Base-by-base conservation (phyloP, 257 asterid species). In the Misopates orontium region DNA sequence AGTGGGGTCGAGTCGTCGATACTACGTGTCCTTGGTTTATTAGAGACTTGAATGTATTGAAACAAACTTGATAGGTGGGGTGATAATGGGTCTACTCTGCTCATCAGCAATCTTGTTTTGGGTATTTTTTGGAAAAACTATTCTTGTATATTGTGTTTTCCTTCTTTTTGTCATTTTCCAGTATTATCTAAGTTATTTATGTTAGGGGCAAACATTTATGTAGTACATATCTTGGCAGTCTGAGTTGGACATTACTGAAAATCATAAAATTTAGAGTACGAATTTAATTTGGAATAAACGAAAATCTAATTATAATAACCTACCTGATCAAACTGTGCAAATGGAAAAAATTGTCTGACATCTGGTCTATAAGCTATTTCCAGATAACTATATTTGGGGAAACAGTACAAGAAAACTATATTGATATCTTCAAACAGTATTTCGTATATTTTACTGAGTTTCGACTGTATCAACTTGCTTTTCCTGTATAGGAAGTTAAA, bases 341-440 rank as follows among this genome's bases (percentile, higher is more conserved):
- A 55, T 44, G 56, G 19, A 14, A 3, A 39, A n/a, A 17, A 13
- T 9, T 55, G 10, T 55, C 40, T 18, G 17, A 32, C 53, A 36
- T 54, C 1, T 55, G 25, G 14, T 0, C 51, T 47, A 28, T n/a
- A 31, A 4, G 60, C 59, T 47, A 62, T 23, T 47, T 47, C 56
- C 4, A 3, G 25, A 60, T 31, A 12, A 40, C 45, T 40, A 40
- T 12, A 21, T 20, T 10, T n/a, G n/a, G 19, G 8, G 66, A 41
- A 41, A 42, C 39, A 12, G 36, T 28, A 28, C 36, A 28, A 7
- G 7, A 7, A 28, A 28, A 44, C 28, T 10, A 41, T n/a, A 21
- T 13, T 67, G 32, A 19, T 55, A 56, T 56, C 28, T 50, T 20
- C 66, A 36, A 49, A 16, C 44, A 32, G 4, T 19, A 20, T 59